phyloP scores from a whole-genome alignment of 129 eudicot genomes.

The Escallonia herrerae region DNA sequence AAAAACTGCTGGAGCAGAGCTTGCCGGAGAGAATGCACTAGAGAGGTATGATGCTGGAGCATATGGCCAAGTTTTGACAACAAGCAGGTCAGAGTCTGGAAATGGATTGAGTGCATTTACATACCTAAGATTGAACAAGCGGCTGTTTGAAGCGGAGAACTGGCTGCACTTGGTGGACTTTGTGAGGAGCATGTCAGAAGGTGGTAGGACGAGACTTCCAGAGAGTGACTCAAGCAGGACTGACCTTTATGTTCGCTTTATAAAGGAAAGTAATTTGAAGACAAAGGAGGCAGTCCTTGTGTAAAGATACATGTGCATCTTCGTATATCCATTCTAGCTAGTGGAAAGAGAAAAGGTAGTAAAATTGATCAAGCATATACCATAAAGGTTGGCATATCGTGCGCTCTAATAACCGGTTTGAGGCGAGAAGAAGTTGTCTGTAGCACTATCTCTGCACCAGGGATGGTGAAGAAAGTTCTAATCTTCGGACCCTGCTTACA shows the following conservation, averaged over 20 bases:
- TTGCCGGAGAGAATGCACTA: conserved; percentile 92
- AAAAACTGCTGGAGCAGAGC: conserved; percentile 42
- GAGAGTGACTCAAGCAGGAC: conserved; percentile 50
- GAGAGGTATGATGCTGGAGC: conserved; percentile 79
- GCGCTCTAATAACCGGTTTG: not conserved
- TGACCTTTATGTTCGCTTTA: conserved; percentile 71
- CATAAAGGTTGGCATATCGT: not conserved
- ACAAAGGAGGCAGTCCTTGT: conserved; percentile 46
- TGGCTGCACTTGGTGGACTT: conserved; percentile 81
- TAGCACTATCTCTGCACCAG: not conserved
- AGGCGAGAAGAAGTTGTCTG: not conserved
- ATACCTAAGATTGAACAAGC: conserved; percentile 69
- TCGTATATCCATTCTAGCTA: not conserved
- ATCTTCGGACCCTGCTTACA: too few species aligned
- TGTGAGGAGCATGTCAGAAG: conserved; percentile 79
- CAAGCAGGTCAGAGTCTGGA: conserved; percentile 73
- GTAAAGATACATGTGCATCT: conserved; percentile 20
- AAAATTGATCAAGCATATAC: not conserved
- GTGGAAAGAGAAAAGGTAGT: not conserved
- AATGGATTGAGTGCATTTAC: conserved; percentile 79
- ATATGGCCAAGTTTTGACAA: conserved; percentile 47
- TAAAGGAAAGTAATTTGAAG: conserved; percentile 28
- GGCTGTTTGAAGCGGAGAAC: conserved; percentile 70
- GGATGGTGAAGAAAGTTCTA: conserved; percentile 1
- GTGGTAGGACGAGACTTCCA: conserved; percentile 47